Evolutionary conservation across 352 stramenopile species (phyloP), one percentile per base, ranked within the genome.

Genomic region (Phytopythium kandeliae): DNA sequence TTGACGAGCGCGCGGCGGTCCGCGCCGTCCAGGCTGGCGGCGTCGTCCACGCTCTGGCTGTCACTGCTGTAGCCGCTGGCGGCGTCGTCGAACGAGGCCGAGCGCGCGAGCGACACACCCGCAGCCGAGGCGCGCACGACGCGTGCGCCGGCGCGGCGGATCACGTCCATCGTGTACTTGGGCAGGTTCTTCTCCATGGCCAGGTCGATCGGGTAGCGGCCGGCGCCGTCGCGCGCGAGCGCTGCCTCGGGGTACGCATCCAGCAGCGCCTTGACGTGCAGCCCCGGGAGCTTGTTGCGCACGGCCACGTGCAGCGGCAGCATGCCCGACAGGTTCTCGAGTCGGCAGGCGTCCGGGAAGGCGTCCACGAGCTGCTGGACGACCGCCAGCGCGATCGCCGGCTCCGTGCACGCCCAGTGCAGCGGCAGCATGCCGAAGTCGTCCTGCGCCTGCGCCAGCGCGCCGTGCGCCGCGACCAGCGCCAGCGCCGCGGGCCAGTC

Each of bases 371-470:
- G 48, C 25, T 61, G 25, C 34, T 71, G 57, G 24, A 93, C 34
- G 40, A 71, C 60, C 42, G 74, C 70, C 13, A 90, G 62, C 22
- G 59, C 31, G 22, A 90, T 50, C 16, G 55, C 33, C 21, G 70
- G 65, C 57, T 92, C 83, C 6, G 80, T 93, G 50, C 76, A 91
- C 31, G 71, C 78, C 83, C 83, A 93, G 62, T 93, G 83, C 41
- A 93, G 67, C 38, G 83, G 80, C 58, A 91, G 65, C 78, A 93
- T 91, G 28, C 80, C 78, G 47, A 90, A 91, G 58, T 91, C 71
- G 63, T 93, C 83, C 51, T 85, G 66, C 24, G 76, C 67, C 54
- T 86, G 69, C 12, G 80, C 80, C 7, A 86, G 70, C 55, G 55
- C 52, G 22, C 55, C 35, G 43, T 75, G 49, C 19, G 30, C 25